Evolutionary conservation across 169 alveolate species (phyloP).

Genomic region (Miamiensis avidus): DNA sequence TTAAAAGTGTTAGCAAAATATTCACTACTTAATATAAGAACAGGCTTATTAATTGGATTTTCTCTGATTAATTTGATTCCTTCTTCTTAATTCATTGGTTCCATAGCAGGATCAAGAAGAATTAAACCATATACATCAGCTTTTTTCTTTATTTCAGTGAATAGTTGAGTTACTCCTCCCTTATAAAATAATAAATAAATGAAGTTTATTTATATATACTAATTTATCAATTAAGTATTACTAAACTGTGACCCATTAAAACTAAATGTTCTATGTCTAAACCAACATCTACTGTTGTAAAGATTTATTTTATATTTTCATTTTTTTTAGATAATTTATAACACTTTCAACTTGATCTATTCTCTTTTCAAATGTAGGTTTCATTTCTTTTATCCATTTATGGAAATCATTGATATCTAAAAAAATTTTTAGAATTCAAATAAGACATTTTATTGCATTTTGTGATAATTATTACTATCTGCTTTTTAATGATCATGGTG

Average conservation of each 20-base stretch:
- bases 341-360: not conserved
- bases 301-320: not conserved
- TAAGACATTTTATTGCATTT: too few relatives aligned
- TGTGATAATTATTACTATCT: not conserved
- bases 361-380: not conserved
- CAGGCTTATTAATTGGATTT: not conserved
- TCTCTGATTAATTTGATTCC: not conserved
- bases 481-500: not conserved
- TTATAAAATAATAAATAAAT: too few relatives aligned
- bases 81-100: not conserved
- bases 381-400: not conserved
- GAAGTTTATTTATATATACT: too few relatives aligned
- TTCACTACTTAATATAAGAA: not conserved
- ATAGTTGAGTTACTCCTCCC: not conserved
- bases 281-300: not conserved
- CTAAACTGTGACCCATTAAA: not conserved
- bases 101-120: not conserved
- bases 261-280: not conserved
- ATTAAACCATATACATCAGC: not conserved
- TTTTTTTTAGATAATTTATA: too few relatives aligned
- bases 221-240: too few relatives aligned
- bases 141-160: not conserved
- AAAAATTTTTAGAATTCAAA: not conserved
- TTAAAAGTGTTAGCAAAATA: not conserved
- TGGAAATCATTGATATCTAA: too few relatives aligned